Evolutionary conservation across 306 rosid species (phyloP), one percentile per base, ranked within the genome.

Genomic region (Dryas octopetala): DNA sequence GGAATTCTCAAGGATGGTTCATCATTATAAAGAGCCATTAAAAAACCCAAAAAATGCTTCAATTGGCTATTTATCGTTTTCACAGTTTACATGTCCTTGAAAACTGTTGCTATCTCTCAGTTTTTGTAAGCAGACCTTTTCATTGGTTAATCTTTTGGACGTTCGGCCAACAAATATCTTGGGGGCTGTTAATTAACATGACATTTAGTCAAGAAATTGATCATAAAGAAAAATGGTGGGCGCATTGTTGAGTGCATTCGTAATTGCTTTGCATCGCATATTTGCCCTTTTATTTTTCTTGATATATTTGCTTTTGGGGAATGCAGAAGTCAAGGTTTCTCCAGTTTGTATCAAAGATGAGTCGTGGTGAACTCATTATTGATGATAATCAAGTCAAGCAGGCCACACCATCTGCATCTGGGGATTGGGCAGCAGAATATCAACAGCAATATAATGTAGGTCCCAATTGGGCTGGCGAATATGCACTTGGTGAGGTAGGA

Each of bases 311-410:
- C 16, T 66, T 12, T 58, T 64, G 17, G 66, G 83, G 75, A 54
- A 66, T 75, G 83, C 96, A 95, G 99, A 90, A 95, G 82, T 95
- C 99, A 6, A 92, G 87, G 85, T 95, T 95, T 83, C 92, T 90
- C 80, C 97, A 92, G 89, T 92, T 95, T 86, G 88, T 92, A 48
- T 95, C 99, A 57, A 95, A 92, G 91, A 95, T 95, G 99, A 95
- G 93, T 79, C 95, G 97, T 51, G 99, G 99, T 38, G 99, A 95
- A 79, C 87, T 95, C 74, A 89, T 85, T 80, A 88, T 92, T 65
- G 96, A 95, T 78, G 97, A 89, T 74, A 88, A 92, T 84, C 99
- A 95, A 89, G 93, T 91, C 75, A 94, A 90, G 89, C 89, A 84
- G 70, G 82, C 72, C 73, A 62, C 89, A 19, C 72, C 82, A 62